Percentiles rank a stretch among this genome's conserved stretches.
Evolutionary conservation across 176 grass and related monocot genomes (phyloP).

Genomic region (Eleusine coracana): DNA sequence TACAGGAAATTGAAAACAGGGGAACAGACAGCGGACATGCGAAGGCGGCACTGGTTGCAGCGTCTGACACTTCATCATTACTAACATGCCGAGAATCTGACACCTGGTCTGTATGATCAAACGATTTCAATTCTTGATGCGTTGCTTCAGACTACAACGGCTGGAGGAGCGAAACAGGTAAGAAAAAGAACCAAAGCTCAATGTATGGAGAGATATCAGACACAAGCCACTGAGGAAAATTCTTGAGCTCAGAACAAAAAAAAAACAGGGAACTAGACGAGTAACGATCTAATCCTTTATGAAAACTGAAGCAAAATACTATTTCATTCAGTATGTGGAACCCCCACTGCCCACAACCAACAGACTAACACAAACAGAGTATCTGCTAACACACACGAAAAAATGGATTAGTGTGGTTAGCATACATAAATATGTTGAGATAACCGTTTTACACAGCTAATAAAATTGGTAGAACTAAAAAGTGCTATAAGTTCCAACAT

Average conservation of each 20-base stretch:
- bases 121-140: not conserved
- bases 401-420: conserved; percentile 13
- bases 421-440: conserved; percentile 10
- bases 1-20: not conserved
- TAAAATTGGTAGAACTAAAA: conserved; percentile 7
- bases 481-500: not conserved
- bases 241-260: not conserved
- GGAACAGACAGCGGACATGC: not conserved
- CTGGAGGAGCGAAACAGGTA: not conserved
- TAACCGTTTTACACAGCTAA: not conserved
- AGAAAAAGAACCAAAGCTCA: not conserved
- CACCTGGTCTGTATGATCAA: not conserved
- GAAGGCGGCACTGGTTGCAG: not conserved
- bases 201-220: not conserved
- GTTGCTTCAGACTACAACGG: not conserved
- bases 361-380: conserved; percentile 11
- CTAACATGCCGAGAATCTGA: not conserved
- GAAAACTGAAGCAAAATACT: not conserved
- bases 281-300: not conserved
- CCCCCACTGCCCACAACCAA: not conserved
- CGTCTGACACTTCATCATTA: not conserved
- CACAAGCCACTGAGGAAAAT: not conserved
- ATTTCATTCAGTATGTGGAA: not conserved
- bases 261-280: too few relatives aligned
- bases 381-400: conserved; percentile 14